Evolutionary conservation across 352 stramenopile genomes (phyloP).

Genomic region (Phytophthora constricta): DNA sequence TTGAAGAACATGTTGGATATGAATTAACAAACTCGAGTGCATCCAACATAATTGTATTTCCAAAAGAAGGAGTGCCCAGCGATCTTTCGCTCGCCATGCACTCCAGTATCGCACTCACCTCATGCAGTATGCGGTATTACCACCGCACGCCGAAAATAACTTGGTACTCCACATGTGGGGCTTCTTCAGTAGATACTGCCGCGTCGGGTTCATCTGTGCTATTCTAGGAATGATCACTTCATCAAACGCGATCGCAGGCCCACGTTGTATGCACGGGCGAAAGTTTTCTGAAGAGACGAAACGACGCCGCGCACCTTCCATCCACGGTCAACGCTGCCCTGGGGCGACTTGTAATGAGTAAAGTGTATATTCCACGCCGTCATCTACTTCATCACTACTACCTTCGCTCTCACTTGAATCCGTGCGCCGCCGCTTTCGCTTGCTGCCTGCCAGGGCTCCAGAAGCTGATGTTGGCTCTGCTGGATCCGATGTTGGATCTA

Average conservation of each 20-base stretch:
- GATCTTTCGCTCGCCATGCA: no score
- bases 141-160: not conserved
- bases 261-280: not conserved
- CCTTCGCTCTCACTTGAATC: not conserved
- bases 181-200: constrained; percentile 6
- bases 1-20: not conserved
- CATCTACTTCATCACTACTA: no score
- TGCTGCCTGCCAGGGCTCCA: not conserved
- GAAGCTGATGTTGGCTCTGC: not conserved
- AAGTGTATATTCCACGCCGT: constrained; percentile 3
- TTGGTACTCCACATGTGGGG: constrained; percentile 11
- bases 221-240: constrained; percentile 15
- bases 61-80: not conserved
- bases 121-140: constrained; percentile 4
- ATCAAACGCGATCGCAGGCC: constrained; percentile 2
- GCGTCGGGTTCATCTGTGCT: not conserved
- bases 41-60: constrained; percentile 3
- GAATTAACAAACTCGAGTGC: not conserved
- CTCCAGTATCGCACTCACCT: not conserved
- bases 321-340: not conserved
- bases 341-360: not conserved
- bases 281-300: not conserved
- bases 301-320: constrained; percentile 11
- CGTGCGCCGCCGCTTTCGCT: not conserved
- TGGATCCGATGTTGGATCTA: not conserved